These are phyloP conservation scores for Hypomontagnella monticulosa DNA, from an alignment of 495 filamentous ascomycete species.

Conservation along the genomic window DNA sequence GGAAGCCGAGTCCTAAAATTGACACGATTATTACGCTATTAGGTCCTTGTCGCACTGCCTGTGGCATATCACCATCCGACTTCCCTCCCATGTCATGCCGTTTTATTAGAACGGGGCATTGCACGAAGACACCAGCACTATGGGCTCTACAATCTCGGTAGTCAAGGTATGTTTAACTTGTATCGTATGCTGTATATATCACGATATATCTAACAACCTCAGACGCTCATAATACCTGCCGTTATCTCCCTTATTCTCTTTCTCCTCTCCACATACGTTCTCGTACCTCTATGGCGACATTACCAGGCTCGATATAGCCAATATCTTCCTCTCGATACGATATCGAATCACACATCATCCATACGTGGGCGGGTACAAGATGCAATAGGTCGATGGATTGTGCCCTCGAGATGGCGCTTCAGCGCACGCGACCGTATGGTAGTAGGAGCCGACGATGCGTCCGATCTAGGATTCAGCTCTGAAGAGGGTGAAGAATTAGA, in stretches of 20 bases:
- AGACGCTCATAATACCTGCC: conserved; percentile 84
- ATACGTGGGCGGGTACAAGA: conserved; percentile 69
- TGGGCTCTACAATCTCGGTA: conserved; percentile 53
- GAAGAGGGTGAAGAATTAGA: conserved; percentile 70
- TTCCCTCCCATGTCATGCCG: conserved; percentile 16
- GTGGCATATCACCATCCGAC: background rate
- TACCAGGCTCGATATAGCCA: conserved; percentile 79
- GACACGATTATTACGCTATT: background rate
- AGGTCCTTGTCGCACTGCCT: background rate
- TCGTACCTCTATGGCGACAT: conserved; percentile 78
- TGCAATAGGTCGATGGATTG: conserved; percentile 61
- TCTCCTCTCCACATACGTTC: conserved; percentile 71
- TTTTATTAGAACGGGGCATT: conserved; percentile 18
- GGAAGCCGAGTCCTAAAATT: background rate
- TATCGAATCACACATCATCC: conserved; percentile 69
- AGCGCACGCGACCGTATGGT: conserved; percentile 48
- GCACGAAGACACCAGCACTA: conserved; percentile 39
- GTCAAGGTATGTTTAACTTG: conserved; percentile 53
- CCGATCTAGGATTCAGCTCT: conserved; percentile 59
- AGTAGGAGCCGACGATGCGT: conserved; percentile 50
- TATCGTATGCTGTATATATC: background rate
- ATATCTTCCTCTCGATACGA: conserved; percentile 72
- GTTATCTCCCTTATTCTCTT: conserved; percentile 80
- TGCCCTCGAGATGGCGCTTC: conserved; percentile 65
- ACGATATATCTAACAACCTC: conserved; percentile 4